These are phyloP conservation scores for Paraconiothyrium brasiliense DNA, from an alignment of 2,329 filamentous ascomycete genomes.

Conservation along the genomic window DNA sequence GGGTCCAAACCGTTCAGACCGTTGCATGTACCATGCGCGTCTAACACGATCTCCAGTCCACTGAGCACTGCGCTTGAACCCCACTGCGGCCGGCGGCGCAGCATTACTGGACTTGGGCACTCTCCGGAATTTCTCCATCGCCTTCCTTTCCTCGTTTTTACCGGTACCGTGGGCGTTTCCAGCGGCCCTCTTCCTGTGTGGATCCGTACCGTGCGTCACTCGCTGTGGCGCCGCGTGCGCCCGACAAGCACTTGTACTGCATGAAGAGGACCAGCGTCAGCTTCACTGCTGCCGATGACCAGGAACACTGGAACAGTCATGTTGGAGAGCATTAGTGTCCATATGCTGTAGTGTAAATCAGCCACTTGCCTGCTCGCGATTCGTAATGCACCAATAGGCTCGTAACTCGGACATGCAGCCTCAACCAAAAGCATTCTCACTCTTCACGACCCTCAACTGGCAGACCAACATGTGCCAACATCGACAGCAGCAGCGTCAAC, in stretches of 20 bases:
- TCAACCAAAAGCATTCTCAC: background rate
- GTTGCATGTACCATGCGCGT: conserved; percentile 5
- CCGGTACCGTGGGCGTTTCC: background rate
- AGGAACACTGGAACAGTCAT: background rate
- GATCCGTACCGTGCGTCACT: conserved; percentile 1
- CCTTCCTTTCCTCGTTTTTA: conserved; percentile 4
- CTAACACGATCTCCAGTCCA: background rate
- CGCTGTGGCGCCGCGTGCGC: background rate
- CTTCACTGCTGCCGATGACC: background rate
- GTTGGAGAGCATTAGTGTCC: background rate
- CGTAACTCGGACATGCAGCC: background rate
- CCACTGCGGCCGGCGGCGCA: background rate
- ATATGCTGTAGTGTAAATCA: background rate
- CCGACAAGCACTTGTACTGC: background rate
- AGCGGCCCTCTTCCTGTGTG: background rate
- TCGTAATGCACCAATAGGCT: conserved; percentile 3
- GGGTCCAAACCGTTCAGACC: background rate
- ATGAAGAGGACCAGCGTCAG: background rate
- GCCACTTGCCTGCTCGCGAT: background rate
- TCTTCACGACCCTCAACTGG: background rate
- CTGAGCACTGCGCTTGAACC: conserved; percentile 4
- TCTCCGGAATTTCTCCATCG: conserved; percentile 4
- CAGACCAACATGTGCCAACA: background rate
- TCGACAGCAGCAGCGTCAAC: conserved; percentile 1
- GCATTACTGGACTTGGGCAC: background rate